phyloP scores from a whole-genome alignment of 2,329 filamentous ascomycete genomes.

The Aspergillus fructus region DNA sequence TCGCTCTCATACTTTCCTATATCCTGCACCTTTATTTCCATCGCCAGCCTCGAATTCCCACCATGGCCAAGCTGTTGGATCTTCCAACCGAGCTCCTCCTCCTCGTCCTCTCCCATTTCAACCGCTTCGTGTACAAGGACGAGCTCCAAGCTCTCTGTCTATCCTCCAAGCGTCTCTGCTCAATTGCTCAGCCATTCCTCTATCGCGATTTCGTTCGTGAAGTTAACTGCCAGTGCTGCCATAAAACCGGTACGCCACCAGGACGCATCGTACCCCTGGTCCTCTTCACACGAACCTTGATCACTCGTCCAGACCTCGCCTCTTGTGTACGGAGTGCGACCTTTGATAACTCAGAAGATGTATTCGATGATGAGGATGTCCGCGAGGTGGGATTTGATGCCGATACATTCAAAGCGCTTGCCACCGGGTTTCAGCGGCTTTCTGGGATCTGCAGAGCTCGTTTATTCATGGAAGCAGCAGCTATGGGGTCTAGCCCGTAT shows the following conservation, averaged over 20 bases:
- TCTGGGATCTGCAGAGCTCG: not conserved
- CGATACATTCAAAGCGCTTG: not conserved
- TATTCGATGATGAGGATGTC: not conserved
- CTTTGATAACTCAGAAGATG: not conserved
- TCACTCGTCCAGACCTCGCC: slow-evolving; percentile 9
- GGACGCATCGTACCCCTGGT: not conserved
- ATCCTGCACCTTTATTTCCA: not conserved
- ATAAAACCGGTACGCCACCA: not conserved
- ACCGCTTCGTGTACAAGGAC: not conserved
- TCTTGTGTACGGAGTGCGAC: not conserved
- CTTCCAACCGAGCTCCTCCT: slow-evolving; percentile 2
- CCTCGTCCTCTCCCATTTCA: not conserved
- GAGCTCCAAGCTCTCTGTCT: slow-evolving; percentile 1
- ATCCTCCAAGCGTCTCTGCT: slow-evolving; percentile 1
- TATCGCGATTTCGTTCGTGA: not conserved
- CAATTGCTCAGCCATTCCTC: slow-evolving; percentile 5
- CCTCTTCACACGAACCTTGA: slow-evolving; percentile 3
- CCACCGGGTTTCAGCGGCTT: not conserved
- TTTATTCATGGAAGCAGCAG: not conserved
- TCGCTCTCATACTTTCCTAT: not conserved
- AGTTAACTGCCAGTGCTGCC: not conserved
- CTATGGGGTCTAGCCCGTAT: not conserved
- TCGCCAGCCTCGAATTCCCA: not conserved
- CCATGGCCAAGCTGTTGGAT: not conserved
- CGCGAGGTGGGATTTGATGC: not conserved